These are phyloP conservation scores for Pseudogymnoascus verrucosus DNA, from an alignment of 2,329 filamentous ascomycete species.

Conservation along the genomic window DNA sequence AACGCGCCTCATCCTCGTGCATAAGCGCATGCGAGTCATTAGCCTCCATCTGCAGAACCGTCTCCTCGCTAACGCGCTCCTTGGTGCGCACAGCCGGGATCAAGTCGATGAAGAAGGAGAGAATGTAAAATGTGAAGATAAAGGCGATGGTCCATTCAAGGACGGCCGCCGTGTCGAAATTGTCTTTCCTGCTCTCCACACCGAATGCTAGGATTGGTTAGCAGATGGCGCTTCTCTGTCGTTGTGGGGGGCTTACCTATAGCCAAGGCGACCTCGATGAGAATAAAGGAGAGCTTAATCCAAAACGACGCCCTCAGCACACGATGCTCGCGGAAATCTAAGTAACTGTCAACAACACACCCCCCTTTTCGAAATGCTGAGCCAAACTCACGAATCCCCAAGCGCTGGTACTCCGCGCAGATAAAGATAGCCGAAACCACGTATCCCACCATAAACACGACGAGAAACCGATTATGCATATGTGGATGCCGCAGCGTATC, in stretches of 20 bases:
- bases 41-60: slow-evolving; percentile 23
- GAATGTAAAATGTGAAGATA: slow-evolving; percentile 79
- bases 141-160: slow-evolving; percentile 71
- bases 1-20: not conserved
- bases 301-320: slow-evolving; percentile 74
- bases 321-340: slow-evolving; percentile 64
- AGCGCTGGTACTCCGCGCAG: slow-evolving; percentile 80
- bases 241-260: slow-evolving; percentile 33
- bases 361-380: not conserved
- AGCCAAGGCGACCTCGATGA: slow-evolving; percentile 67
- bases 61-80: slow-evolving; percentile 15
- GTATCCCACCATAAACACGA: slow-evolving; percentile 80
- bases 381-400: slow-evolving; percentile 57
- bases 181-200: not conserved
- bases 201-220: not conserved
- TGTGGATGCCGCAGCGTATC: slow-evolving; percentile 63
- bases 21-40: slow-evolving; percentile 15
- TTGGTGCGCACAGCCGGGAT: slow-evolving; percentile 50
- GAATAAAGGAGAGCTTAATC: slow-evolving; percentile 77
- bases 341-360: not conserved
- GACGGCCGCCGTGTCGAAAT: not conserved
- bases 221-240: not conserved
- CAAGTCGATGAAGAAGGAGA: slow-evolving; percentile 82
- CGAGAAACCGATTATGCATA: slow-evolving; percentile 69
- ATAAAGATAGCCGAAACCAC: slow-evolving; percentile 79